Conservation (phyloP, 257 asterid species). For the Prunella vulgaris region DNA sequence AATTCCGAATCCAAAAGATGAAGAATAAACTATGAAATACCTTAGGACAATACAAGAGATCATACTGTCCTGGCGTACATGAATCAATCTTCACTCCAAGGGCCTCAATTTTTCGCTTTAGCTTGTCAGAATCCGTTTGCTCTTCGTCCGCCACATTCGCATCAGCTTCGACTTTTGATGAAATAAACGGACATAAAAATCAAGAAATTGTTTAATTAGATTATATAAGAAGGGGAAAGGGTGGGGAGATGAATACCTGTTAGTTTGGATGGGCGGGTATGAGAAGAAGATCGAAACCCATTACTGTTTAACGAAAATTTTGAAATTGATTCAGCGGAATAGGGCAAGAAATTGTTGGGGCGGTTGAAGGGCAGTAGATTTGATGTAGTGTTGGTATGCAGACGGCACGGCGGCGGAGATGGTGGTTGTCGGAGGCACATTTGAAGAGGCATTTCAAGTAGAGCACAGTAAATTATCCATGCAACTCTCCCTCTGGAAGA, state of each 20-base stretch:
- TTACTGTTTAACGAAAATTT: constrained; percentile 16
- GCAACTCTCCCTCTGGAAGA: background rate
- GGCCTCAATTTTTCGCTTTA: constrained; percentile 38
- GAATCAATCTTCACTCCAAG: constrained; percentile 38
- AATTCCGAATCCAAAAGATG: background rate
- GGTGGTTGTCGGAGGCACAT: constrained; percentile 32
- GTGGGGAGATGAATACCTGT: constrained; percentile 21
- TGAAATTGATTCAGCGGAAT: constrained; percentile 8
- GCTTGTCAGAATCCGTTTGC: constrained; percentile 24
- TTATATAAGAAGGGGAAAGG: background rate
- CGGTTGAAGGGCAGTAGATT: constrained; percentile 16
- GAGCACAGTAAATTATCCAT: background rate
- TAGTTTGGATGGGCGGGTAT: constrained; percentile 8
- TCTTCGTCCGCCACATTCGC: constrained; percentile 27
- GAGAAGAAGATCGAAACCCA: constrained; percentile 22
- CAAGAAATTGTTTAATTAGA: background rate
- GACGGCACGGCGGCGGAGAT: constrained; percentile 17
- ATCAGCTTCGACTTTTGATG: constrained; percentile 16
- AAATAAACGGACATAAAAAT: background rate
- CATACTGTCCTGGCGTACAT: constrained; percentile 49
- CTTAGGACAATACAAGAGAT: constrained; percentile 63
- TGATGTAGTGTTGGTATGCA: background rate
- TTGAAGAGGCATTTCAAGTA: background rate
- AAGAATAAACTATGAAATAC: constrained; percentile 22
- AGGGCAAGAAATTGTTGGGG: constrained; percentile 23